Evolutionary conservation across 306 rosid species (phyloP), one percentile per base, ranked within the genome.

Genomic region (Prunus armeniaca): DNA sequence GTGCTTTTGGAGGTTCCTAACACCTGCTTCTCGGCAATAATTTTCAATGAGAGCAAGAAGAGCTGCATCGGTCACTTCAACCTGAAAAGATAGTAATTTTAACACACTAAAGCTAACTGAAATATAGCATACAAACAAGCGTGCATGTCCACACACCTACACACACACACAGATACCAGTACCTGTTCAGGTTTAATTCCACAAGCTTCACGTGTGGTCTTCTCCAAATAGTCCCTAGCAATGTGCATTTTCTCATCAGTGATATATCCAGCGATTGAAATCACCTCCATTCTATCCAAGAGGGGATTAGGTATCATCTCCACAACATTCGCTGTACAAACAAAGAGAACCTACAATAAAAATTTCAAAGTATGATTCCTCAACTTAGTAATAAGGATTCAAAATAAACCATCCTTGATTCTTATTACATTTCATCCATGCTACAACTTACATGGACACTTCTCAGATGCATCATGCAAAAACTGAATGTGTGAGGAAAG

Each of bases 211-310:
- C 99, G 96, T 57, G 90, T 88, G 73, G 78, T 71, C 88, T 88
- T 95, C 87, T 95, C 99, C 89, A 95, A 83, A 83, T 90, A 91
- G 86, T 92, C 97, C 83, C 99, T 90, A 38, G 92, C 97, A 82
- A 95, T 95, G 89, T 92, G 99, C 88, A 92, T 88, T 82, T 95
- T 95, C 89, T 95, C 99, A 73, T 95, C 99, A 54, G 97, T 89
- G 66, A 95, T 87, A 84, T 95, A 95, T 45, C 99, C 99, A 61
- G 99, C 97, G 46, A 95, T 84, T 43, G 97, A 70, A 76, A 95
- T 89, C 55, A 95, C 93, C 82, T 95, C 99, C 99, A 95, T 95
- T 79, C 99, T 87, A 74, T 95, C 96, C 87, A 95, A 82, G 63
- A 95, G 85, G 75, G 97, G 97, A 80, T 85, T 91, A n/a, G 99